Evolutionary conservation across 371 early-diverging fungal genomes (phyloP), one percentile per base, ranked within the genome.

Genomic region (Mucor circinelloides): DNA sequence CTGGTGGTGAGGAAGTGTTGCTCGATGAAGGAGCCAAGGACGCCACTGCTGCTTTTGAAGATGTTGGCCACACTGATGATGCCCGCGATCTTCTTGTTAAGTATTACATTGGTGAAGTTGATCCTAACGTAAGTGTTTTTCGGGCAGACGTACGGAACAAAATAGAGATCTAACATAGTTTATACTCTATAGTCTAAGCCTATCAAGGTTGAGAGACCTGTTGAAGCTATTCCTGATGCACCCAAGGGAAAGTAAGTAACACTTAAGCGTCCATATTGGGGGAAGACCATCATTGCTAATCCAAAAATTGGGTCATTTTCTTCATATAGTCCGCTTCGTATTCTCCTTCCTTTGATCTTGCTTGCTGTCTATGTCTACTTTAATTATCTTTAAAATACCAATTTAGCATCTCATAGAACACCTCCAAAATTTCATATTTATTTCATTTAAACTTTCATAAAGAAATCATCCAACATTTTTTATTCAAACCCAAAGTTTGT

Each of bases 1-100:
- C 94, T 31, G 93, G 94, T 72, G 94, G 94, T 74, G 93, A 91
- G 70, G 92, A 93, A 72, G 90, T 93, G 13, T 78, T 93, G 63
- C 69, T 92, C 36, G 92, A 93, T 69, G 86, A 89, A 73, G 91
- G 83, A 64, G 98, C 95, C 63, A 79, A 80, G 68, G 97, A 98
- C 77, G 95, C 95, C 34, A 94, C 96, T 44, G 94, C 89, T 68
- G 93, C 95, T 55, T 98, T 97, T 79, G 96, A 97, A 63, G 97
- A 97, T 80, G 93, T 98, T 68, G 95, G 95, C 52, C 99, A 98
- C 83, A 93, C 94, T 34, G 92, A 94, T 23, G 95, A 95, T 70
- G 99, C 99, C 30, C 91, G 91, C 56, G 92, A 93, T 25, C 66
- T 95, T 67, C 81, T 98, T 62, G 74, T 85, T 58, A 79, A 84